Evolutionary conservation across 345 rosid species (phyloP), one percentile per base, ranked within the genome.

Genomic region (Ricinus communis): DNA sequence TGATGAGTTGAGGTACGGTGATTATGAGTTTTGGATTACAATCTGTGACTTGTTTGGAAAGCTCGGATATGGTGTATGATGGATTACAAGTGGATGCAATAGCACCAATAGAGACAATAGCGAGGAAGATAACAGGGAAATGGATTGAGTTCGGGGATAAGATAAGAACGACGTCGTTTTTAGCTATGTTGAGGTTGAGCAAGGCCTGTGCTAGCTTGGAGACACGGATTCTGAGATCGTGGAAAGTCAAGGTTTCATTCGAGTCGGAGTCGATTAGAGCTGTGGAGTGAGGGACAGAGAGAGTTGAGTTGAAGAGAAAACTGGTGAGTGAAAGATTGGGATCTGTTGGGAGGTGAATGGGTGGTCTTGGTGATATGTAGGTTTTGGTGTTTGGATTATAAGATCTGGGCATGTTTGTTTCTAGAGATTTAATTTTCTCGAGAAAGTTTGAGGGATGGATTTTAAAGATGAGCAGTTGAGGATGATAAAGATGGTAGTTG

Each of bases 31-130:
- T 68, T 15, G 85, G 81, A 3, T 69, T 73, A 56, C 79, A 66
- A 66, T 82, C 76, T 1, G 43, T 67, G 73, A 80, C 53, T 76
- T 79, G 85, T 54, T 68, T 79, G 5, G 60, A 62, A 40, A 82
- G 58, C 55, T 80, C 82, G 25, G 74, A 33, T 41, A 13, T 27
- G 27, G 82, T 73, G 63, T 74, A 65, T 47, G 71, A 47, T 0
- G 81, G 84, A 50, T 80, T 85, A 15, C 74, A 74, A 0, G 82
- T 75, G 57, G 82, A 74, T 15, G 74, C 76, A 13, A 80, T 71
- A 45, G 82, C 73, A 36, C 81, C 85, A 61, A 78, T 63, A 21
- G 82, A 77, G 79, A 82, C 73, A 54, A 73, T 73, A 12, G 81
- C 38, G 31, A 85, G 68, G 82, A 82, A 81, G 67, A 70, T 43